These are phyloP conservation scores for Parastagonospora nodorum DNA, from an alignment of 2,329 filamentous ascomycete genomes.

Conservation along the genomic window DNA sequence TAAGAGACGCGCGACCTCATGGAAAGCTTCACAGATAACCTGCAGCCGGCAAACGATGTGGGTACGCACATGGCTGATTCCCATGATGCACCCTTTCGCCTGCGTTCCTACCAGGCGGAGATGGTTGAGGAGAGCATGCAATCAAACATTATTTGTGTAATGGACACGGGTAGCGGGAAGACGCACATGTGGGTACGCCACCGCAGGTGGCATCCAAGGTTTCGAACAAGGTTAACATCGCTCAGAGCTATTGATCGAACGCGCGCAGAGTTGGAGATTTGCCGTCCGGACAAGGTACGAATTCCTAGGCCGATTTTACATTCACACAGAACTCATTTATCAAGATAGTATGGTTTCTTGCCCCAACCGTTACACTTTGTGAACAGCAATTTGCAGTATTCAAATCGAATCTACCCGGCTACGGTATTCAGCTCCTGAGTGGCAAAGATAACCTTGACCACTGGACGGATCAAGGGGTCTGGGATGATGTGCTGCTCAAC, in stretches of 20 bases:
- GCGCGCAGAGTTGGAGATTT: slow-evolving; percentile 48
- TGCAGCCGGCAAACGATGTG: no score
- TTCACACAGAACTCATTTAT: not conserved
- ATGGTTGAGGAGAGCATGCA: slow-evolving; percentile 54
- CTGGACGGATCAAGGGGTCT: slow-evolving; percentile 71
- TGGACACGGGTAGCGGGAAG: slow-evolving; percentile 57
- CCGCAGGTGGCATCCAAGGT: not conserved
- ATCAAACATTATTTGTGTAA: slow-evolving; percentile 50
- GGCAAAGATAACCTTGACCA: slow-evolving; percentile 72
- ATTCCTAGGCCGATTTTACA: not conserved
- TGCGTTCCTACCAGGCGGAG: slow-evolving; percentile 55
- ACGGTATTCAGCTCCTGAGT: slow-evolving; percentile 66
- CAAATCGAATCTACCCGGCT: slow-evolving; percentile 47
- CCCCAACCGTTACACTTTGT: slow-evolving; percentile 53
- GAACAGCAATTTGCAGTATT: slow-evolving; percentile 51
- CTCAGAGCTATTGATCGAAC: slow-evolving; percentile 52
- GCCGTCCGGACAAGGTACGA: slow-evolving; percentile 42
- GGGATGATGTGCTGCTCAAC: slow-evolving; percentile 69
- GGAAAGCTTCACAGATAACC: no score
- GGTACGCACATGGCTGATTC: not conserved
- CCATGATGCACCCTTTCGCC: slow-evolving; percentile 24
- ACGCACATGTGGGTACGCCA: slow-evolving; percentile 47
- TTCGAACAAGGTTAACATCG: slow-evolving; percentile 10
- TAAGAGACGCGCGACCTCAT: no score
- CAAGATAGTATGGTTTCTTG: slow-evolving; percentile 54